Evolutionary conservation across 345 rosid genomes (phyloP).

Genomic region (Carallia brachiata): DNA sequence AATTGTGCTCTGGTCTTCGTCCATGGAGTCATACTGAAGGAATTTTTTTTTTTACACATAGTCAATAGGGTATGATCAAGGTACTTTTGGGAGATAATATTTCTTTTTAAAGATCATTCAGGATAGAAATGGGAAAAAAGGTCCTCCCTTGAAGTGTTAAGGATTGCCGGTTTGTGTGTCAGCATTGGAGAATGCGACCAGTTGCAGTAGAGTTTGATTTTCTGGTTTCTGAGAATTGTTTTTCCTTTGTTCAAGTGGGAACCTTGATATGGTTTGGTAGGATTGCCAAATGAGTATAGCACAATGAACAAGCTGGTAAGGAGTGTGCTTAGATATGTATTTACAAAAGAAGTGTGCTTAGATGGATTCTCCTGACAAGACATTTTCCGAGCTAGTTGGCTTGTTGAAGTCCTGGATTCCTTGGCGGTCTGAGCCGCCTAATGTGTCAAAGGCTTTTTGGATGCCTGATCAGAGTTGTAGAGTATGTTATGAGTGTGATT

Average conservation of each 20-base stretch:
- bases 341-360: conserved; percentile 26
- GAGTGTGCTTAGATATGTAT: conserved; percentile 37
- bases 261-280: neutral
- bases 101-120: too few species aligned
- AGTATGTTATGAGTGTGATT: conserved; percentile 90
- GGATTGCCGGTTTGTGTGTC: neutral
- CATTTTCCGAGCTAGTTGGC: conserved; percentile 54
- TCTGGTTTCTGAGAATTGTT: conserved; percentile 3
- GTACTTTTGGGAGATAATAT: too few species aligned
- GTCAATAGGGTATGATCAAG: conserved; percentile 1
- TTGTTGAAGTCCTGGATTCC: conserved; percentile 64
- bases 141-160: too few species aligned
- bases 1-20: neutral
- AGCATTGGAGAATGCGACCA: neutral
- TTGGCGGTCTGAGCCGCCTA: conserved; percentile 74
- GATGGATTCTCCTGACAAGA: conserved; percentile 66
- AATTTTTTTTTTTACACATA: neutral
- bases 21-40: neutral
- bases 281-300: conserved; percentile 54
- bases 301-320: conserved; percentile 57
- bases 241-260: conserved; percentile 4
- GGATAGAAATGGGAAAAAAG: neutral
- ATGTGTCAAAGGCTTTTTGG: conserved; percentile 92
- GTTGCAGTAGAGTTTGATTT: neutral
- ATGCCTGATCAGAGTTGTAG: conserved; percentile 97